These are phyloP conservation scores for Saccharomycopsis phalli DNA, from an alignment of 1,139 yeast genomes.

Conservation along the genomic window DNA sequence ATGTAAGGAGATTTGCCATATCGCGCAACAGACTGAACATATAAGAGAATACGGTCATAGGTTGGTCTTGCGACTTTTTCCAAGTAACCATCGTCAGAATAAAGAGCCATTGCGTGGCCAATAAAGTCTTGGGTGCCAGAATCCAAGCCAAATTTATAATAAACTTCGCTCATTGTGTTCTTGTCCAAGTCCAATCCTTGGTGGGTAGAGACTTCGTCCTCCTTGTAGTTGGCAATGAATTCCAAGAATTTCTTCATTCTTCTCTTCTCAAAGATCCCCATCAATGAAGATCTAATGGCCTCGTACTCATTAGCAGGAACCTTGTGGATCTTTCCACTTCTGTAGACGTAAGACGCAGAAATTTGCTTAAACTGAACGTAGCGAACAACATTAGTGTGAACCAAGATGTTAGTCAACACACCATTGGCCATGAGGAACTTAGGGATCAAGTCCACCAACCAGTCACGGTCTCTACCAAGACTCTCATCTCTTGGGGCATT, in stretches of 20 bases:
- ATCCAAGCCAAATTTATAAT: slow-evolving; percentile 83
- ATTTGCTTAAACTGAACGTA: slow-evolving; percentile 95
- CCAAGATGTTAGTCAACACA: slow-evolving; percentile 88
- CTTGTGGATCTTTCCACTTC: slow-evolving; percentile 85
- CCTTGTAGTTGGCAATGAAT: slow-evolving; percentile 75
- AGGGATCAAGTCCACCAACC: slow-evolving; percentile 97
- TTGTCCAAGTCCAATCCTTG: slow-evolving; percentile 79
- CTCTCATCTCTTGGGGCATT: slow-evolving; percentile 34
- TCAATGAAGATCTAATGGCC: slow-evolving; percentile 83
- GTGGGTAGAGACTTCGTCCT: slow-evolving; percentile 71
- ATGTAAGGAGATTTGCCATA: slow-evolving; percentile 96
- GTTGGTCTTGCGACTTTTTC: slow-evolving; percentile 89
- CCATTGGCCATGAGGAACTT: slow-evolving; percentile 98
- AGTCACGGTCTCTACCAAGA: slow-evolving; percentile 88
- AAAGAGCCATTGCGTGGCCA: slow-evolving; percentile 98
- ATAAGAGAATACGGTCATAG: slow-evolving; percentile 74
- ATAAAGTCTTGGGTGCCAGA: slow-evolving; percentile 91
- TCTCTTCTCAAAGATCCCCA: slow-evolving; percentile 95
- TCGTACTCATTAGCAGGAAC: slow-evolving; percentile 90
- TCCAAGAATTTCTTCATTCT: slow-evolving; percentile 89
- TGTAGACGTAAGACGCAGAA: slow-evolving; percentile 88
- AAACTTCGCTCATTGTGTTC: slow-evolving; percentile 89
- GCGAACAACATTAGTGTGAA: slow-evolving; percentile 91
- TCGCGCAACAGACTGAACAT: slow-evolving; percentile 84
- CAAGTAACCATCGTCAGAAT: slow-evolving; percentile 88